Evolutionary conservation across 2,329 filamentous ascomycete genomes (phyloP), one percentile per base, ranked within the genome.

Genomic region (Trichoderma oligosporum): DNA sequence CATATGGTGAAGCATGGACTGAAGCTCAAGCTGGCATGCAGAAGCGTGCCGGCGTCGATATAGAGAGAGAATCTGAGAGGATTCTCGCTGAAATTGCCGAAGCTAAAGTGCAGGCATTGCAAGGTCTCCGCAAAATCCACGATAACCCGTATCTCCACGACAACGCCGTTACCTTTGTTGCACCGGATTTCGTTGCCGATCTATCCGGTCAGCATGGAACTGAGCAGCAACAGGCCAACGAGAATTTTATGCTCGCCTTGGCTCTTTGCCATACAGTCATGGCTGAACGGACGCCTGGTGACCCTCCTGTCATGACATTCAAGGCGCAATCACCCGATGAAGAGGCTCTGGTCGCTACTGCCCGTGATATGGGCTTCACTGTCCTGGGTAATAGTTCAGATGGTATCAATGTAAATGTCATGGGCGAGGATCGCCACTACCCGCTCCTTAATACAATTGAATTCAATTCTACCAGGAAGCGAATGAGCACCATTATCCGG

Each of bases 321-420:
- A 97, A 95, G 75, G 94, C 94, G 0, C 94, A 99, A 69, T 97
- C 92, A 38, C 94, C 94, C 1, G 94, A 99, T 67, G 94, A 99
- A 73, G 91, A 94, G 54, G 94, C 94, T 11, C 78, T 99, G 12
- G 94, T 99, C 7, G 85, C 92, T 16, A 97, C 95, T 24, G 94
- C 95, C 60, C 88, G 92, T 58, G 95, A 99, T 66, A 91, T 93
- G 76, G 94, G 94, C 4, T 97, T 96, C 68, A 96, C 91, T 1
- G 90, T 97, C 5, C 81, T 97, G 11, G 91, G 91, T 22, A 83
- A 86, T 60, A 84, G 87, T 2, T 81, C 84, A 35, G 89, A 96
- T 61, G 89, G 90, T 52, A 88, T 99, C 61, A 84, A 89, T 52
- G 69, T 99, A 55, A 96, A 96, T 63, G 81, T 96, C 6, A 82